phyloP scores from a whole-genome alignment of 768 basidiomycete species.

The Fibroporia radiculosa region DNA sequence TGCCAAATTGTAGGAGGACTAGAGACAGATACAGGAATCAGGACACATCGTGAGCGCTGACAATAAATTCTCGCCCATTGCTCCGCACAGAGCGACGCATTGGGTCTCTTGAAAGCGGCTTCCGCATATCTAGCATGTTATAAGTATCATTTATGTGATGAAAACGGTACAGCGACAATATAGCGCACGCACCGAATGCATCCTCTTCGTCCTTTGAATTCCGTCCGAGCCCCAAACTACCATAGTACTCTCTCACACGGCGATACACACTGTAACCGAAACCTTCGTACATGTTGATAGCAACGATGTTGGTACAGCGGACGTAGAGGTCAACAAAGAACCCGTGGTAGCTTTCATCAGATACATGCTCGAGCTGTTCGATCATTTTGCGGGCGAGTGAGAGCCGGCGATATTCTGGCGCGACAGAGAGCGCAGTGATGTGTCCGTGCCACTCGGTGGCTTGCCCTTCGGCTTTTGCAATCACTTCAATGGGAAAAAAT shows the following conservation, averaged over 20 bases:
- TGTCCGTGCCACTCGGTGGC: conserved; percentile 84
- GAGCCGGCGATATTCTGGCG: conserved; percentile 87
- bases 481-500: conserved; percentile 42
- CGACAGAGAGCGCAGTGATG: conserved; percentile 90
- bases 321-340: conserved; percentile 97
- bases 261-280: conserved; percentile 92
- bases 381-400: conserved; percentile 85
- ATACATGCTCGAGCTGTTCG: conserved; percentile 76
- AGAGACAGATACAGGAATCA: conserved; percentile 17
- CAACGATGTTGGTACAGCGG: conserved; percentile 76
- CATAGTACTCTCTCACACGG: conserved; percentile 86
- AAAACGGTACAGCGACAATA: background rate
- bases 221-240: conserved; percentile 64
- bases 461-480: conserved; percentile 87
- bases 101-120: conserved; percentile 59
- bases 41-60: conserved; percentile 53
- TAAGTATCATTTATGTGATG: background rate
- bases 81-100: conserved; percentile 56
- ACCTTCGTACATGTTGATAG: conserved; percentile 82
- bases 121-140: conserved; percentile 51
- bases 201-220: conserved; percentile 82
- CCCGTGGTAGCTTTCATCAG: conserved; percentile 71
- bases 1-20: background rate
- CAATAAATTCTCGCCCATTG: conserved; percentile 68
- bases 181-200: conserved; percentile 62